Percentiles rank a stretch among this genome's conserved stretches.
These are phyloP conservation scores for Gossypium australe DNA, from an alignment of 345 rosid genomes.

Conservation along the genomic window DNA sequence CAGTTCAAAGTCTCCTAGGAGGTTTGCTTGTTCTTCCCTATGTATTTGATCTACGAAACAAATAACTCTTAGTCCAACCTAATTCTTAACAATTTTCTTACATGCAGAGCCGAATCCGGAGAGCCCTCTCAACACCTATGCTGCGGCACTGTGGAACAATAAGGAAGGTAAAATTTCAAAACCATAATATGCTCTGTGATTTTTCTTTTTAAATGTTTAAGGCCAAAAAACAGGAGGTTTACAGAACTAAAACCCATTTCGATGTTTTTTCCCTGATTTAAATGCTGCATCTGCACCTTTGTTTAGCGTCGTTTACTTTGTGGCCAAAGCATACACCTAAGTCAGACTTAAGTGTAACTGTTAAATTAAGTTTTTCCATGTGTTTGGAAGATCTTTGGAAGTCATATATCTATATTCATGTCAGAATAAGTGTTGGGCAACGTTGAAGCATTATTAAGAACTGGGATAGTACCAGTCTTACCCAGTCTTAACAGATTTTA, in stretches of 20 bases:
- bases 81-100: conserved; percentile 5
- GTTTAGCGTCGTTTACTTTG: not conserved
- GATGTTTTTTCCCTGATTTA: not conserved
- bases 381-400: too few species aligned
- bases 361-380: not conserved
- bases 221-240: not conserved
- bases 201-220: not conserved
- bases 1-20: conserved; percentile 63
- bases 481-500: too few species aligned
- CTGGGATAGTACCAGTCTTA: too few species aligned
- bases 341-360: not conserved
- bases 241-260: not conserved
- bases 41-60: not conserved
- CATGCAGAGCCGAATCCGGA: conserved; percentile 56
- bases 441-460: too few species aligned
- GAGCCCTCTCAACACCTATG: conserved; percentile 58
- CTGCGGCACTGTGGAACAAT: conserved; percentile 50
- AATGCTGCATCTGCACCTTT: not conserved
- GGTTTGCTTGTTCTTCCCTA: conserved; percentile 27
- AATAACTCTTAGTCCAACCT: not conserved
- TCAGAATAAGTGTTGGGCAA: too few species aligned
- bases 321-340: not conserved
- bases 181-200: not conserved
- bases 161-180: conserved; percentile 31
- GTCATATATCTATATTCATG: too few species aligned